A percentile compares a stretch with the other conserved stretches of the same genome.
phyloP scores from a whole-genome alignment of 495 filamentous ascomycete genomes.

The Delitschia confertaspora region DNA sequence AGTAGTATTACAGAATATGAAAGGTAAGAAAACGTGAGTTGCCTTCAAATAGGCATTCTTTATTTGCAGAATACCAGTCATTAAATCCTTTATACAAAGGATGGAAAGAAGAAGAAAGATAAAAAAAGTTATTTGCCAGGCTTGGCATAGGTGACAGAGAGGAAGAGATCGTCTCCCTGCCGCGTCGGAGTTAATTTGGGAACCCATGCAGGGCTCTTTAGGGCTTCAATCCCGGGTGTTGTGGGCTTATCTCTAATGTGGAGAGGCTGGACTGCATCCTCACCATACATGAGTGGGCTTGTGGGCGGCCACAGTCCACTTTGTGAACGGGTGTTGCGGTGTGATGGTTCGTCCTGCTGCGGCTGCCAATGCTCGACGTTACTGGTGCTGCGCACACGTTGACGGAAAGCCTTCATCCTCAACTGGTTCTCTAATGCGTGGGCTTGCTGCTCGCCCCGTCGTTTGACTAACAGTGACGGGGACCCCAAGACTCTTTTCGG shows the following conservation, averaged over 20 bases:
- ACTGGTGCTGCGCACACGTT: conserved; percentile 16
- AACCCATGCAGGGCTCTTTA: conserved; percentile 33
- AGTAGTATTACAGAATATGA: too few relatives aligned
- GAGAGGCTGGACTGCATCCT: conserved; percentile 8
- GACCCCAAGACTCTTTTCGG: background rate
- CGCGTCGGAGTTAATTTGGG: conserved; percentile 34
- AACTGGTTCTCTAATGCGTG: conserved; percentile 26
- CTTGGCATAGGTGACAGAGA: conserved; percentile 22
- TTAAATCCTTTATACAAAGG: background rate
- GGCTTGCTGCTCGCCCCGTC: conserved; percentile 25
- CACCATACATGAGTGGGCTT: conserved; percentile 19
- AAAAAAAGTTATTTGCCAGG: background rate
- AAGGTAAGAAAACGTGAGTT: too few relatives aligned
- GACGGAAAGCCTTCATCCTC: conserved; percentile 2
- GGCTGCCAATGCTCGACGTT: conserved; percentile 9
- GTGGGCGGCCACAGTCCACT: conserved; percentile 16
- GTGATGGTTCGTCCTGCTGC: background rate
- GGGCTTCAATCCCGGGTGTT: conserved; percentile 2
- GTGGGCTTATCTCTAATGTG: conserved; percentile 3
- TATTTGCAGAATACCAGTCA: background rate
- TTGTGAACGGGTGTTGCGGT: conserved; percentile 3
- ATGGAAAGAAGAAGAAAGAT: conserved; percentile 4
- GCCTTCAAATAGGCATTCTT: too few relatives aligned
- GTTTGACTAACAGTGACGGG: conserved; percentile 29
- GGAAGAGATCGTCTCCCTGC: conserved; percentile 32